phyloP scores from a whole-genome alignment of 2,329 filamentous ascomycete species.

The Biscogniauxia mediterranea region DNA sequence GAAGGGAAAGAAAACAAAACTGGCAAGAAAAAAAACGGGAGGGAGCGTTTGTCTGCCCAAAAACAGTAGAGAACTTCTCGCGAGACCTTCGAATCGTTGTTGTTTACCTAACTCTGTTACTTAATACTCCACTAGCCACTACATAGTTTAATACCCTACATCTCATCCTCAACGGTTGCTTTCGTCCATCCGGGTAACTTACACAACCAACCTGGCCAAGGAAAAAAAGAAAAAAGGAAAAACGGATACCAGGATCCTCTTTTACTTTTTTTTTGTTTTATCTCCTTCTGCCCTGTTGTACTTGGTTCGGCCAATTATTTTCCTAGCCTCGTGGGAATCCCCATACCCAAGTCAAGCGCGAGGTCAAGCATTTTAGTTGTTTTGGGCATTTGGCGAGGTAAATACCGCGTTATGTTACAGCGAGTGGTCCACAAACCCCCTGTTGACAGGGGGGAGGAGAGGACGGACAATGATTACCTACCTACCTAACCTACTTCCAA shows the following conservation, averaged over 20 bases:
- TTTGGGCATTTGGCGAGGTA: neutral
- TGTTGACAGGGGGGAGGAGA: neutral
- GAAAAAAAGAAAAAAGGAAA: neutral
- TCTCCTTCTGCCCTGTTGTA: neutral
- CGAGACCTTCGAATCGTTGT: neutral
- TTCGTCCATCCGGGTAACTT: neutral
- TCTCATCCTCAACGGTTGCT: neutral
- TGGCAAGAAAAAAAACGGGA: neutral
- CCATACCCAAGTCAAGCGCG: neutral
- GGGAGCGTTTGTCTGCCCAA: neutral
- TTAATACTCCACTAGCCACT: neutral
- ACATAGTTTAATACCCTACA: conserved; percentile 11
- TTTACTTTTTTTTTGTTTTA: neutral
- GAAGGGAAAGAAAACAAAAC: neutral
- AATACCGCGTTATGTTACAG: neutral
- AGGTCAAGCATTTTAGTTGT: neutral
- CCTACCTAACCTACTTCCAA: neutral
- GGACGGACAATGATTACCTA: neutral
- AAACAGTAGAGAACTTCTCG: neutral
- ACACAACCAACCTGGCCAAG: neutral
- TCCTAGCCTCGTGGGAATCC: neutral
- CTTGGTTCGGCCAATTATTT: neutral
- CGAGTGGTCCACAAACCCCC: neutral
- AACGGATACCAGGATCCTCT: neutral
- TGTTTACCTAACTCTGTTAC: neutral